Evolutionary conservation across 305 asterid species (phyloP), one percentile per base, ranked within the genome.

Genomic region (Caryopteris hybrid): DNA sequence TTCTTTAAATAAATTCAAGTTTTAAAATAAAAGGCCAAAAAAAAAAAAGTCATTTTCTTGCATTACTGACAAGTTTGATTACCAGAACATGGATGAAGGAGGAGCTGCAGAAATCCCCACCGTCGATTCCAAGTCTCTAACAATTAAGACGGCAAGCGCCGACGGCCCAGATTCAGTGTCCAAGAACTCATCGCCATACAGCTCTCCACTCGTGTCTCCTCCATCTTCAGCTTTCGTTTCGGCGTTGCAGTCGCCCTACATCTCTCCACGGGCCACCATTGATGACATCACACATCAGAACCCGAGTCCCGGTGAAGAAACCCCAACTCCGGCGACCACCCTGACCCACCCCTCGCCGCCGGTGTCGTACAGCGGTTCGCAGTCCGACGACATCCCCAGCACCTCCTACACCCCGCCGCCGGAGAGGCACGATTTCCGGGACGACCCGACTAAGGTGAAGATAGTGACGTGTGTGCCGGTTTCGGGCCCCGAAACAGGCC

Each of bases 211-310:
- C 20, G 61, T 88, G 11, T 89, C 98, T 33, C 96, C 98, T 46
- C 86, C 96, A 12, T 92, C 98, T 10, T 90, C 97, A 6, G 98
- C 98, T 27, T 92, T 92, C 77, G 98, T 84, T 48, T 90, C 98
- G 1, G 98, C 97, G 3, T 66, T 92, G 55, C 98, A 92, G 61
- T 88, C 97, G 9, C 98, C 98, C 4, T 90, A 88, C 76, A 83
- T 92, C 51, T 92, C 98, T 61, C 98, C 98, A 7, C 82, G 98
- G 16, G 91, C 96, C 61, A 83, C 60, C 61, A 23, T 33, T 66
- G 72, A 58, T 56, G 53, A 57, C 55, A 68, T 36, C 14, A 38
- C 76, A 23, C 59, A 74, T 47, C 68, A 75, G 75, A 79, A 41
- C 31, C 4, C 31, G 31, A 25, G 4, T n/a, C n/a, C n/a, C n/a